phyloP scores from a whole-genome alignment of 768 basidiomycete genomes.

The Scleroderma bovista region DNA sequence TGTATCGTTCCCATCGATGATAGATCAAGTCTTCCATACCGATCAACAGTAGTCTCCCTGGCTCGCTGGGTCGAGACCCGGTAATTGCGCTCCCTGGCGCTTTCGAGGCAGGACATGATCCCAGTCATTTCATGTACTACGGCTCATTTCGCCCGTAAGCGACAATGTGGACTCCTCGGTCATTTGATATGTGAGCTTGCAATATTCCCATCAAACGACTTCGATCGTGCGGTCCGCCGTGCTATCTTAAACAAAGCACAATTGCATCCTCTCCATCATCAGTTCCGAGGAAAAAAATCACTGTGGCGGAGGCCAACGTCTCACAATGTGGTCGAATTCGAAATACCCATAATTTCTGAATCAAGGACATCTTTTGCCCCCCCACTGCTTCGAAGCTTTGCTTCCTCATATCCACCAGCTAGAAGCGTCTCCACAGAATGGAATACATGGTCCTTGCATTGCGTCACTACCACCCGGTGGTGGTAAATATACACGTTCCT shows the following conservation, averaged over 20 bases:
- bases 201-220: not conserved
- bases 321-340: slow-evolving; percentile 1
- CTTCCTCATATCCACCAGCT: not conserved
- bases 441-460: slow-evolving; percentile 1
- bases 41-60: not conserved
- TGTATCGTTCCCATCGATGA: too few species aligned
- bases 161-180: not conserved
- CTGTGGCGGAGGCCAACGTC: not conserved
- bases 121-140: too few species aligned
- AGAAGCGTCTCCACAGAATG: not conserved
- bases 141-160: not conserved
- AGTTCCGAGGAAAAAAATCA: not conserved
- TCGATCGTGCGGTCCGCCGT: not conserved
- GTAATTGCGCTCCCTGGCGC: too few species aligned
- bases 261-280: not conserved
- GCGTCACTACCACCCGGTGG: slow-evolving; percentile 13
- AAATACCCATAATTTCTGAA: not conserved
- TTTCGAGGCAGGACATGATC: too few species aligned
- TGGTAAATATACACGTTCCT: slow-evolving; percentile 19
- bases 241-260: not conserved
- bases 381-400: too few species aligned
- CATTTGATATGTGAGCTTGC: not conserved
- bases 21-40: not conserved
- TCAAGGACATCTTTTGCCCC: too few species aligned
- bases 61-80: too few species aligned